A percentile compares a stretch with the other conserved stretches of the same genome.
These are phyloP conservation scores for Colletotrichum horii DNA, from an alignment of 2,329 filamentous ascomycete species.

Conservation along the genomic window DNA sequence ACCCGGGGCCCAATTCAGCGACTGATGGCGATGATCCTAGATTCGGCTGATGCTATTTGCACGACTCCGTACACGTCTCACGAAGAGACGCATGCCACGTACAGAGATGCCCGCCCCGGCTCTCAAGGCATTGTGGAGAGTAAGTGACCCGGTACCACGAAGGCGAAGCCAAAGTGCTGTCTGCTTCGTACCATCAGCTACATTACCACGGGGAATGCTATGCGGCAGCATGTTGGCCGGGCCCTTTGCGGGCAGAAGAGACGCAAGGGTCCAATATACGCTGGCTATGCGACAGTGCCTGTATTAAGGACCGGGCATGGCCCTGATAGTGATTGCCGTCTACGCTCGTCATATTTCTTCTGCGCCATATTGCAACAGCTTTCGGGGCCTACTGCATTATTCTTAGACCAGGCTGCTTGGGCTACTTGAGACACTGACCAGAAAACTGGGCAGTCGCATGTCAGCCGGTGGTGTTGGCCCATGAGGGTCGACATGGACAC, in stretches of 20 bases:
- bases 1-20: background rate
- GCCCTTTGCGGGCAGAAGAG: background rate
- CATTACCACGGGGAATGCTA: background rate
- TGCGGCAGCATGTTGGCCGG: background rate
- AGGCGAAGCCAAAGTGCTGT: background rate
- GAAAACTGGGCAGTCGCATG: background rate
- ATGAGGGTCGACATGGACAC: background rate
- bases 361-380: background rate
- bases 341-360: background rate
- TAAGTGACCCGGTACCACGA: background rate
- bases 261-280: background rate
- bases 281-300: background rate
- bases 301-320: background rate
- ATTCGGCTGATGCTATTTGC: background rate
- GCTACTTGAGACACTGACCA: background rate
- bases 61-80: background rate
- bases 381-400: background rate
- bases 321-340: background rate
- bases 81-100: background rate
- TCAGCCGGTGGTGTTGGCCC: background rate
- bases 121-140: background rate
- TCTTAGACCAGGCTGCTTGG: background rate
- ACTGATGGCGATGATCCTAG: background rate
- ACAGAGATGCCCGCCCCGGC: background rate
- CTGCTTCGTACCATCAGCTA: background rate